Base-by-base conservation (phyloP, 2,329 filamentous ascomycete species). In the Calonectria crousiana region DNA sequence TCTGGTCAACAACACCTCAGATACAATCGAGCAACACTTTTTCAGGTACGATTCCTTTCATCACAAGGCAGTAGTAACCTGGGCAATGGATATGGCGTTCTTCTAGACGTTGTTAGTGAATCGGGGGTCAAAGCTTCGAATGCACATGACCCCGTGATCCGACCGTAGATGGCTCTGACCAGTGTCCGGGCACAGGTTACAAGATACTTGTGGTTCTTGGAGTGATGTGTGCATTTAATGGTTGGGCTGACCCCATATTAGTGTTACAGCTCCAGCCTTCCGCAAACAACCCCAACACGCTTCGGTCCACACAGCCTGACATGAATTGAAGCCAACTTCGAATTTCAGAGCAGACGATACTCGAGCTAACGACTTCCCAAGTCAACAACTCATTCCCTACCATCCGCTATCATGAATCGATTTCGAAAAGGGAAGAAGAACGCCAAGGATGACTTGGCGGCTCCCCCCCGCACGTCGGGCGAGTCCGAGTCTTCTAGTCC, bases 341-440 rank as follows among this genome's bases (percentile, higher is more conserved):
- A n/a, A 14, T 68, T 49, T 71, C 23, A 70, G 60, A 67, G 36
- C 64, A 60, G 60, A 58, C 73, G 62, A 64, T 36, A 41, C 68
- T 28, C 14, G 60, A 41, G 20, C 18, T 41, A 30, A 11, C 36
- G 23, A 44, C 26, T 58, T 36, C 8, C 3, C 14, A 49, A 62
- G 30, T 67, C 32, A 51, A n/a, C 9, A 32, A 49, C 32, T 26
- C n/a, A 51, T 23, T 9, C 51, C 47, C 53, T 26, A 38, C 30
- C 32, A 69, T 65, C 66, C 66, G 38, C 60, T 71, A 81, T 34
- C 23, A 96, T 96, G 94, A 95, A 96, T 86, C 92, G 94, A 70
- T 95, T 96, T 82, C 89, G 94, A 79, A 92, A 88, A 64, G 93
- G 93, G 86, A 95, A 93, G 88, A 94, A 92, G 89, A 30, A 11